Evolutionary conservation across 1,284 basidiomycete species (phyloP).

Genomic region (Cutaneotrichosporon mucoides): DNA sequence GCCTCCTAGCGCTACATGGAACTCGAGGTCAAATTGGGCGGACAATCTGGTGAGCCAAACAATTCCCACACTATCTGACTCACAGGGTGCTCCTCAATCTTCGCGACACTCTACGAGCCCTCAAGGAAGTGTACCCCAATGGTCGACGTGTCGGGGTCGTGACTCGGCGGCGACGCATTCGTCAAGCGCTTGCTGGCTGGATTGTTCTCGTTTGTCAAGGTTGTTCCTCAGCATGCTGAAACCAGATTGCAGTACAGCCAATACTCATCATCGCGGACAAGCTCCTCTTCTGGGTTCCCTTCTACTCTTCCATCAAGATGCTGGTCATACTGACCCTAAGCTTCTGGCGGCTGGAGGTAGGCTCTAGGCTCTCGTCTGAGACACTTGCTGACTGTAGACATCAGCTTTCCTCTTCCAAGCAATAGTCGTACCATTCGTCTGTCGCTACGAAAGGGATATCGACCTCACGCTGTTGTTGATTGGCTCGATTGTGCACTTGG

Average conservation of each 20-base stretch:
- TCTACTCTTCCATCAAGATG: constrained; percentile 31
- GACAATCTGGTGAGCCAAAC: constrained; percentile 6
- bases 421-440: constrained; percentile 22
- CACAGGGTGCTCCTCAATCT: constrained; percentile 28
- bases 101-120: constrained; percentile 35
- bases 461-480: constrained; percentile 35
- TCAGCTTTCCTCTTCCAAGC: constrained; percentile 25
- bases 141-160: constrained; percentile 30
- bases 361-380: neutral
- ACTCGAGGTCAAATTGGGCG: neutral
- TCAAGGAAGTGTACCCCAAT: constrained; percentile 27
- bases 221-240: neutral
- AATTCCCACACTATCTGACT: constrained; percentile 3
- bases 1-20: neutral
- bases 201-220: constrained; percentile 28
- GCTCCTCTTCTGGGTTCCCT: constrained; percentile 35
- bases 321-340: constrained; percentile 21
- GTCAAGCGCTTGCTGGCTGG: constrained; percentile 33
- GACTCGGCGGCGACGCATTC: constrained; percentile 29
- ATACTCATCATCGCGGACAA: constrained; percentile 14
- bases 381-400: constrained; percentile 14
- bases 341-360: constrained; percentile 26
- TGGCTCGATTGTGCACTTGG: constrained; percentile 17
- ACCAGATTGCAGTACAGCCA: constrained; percentile 20
- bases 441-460: constrained; percentile 34